Percentiles rank a stretch among this genome's conserved stretches.
Evolutionary conservation across 83 land plant species (phyloP).

Genomic region (Thuja plicata): DNA sequence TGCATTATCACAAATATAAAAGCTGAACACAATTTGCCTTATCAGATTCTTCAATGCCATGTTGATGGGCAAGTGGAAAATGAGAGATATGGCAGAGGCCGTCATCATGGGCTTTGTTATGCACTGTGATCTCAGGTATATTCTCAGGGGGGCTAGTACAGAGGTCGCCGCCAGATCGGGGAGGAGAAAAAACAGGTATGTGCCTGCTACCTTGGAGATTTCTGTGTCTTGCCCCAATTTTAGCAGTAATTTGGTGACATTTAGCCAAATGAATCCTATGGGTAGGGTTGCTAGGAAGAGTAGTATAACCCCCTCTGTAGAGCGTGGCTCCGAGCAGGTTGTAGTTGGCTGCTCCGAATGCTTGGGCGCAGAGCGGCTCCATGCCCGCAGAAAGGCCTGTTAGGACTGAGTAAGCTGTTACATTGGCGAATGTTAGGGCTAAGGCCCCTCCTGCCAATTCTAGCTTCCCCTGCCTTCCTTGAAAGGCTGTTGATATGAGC

Average conservation of each 20-base stretch:
- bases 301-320: conserved; percentile 41
- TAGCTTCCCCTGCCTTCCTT: conserved; percentile 56
- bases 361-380: conserved; percentile 70
- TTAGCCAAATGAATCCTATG: conserved; percentile 54
- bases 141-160: conserved; percentile 68
- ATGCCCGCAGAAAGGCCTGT: conserved; percentile 60
- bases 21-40: no score
- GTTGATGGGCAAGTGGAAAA: conserved; percentile 68
- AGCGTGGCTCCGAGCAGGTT: conserved; percentile 46
- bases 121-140: conserved; percentile 67
- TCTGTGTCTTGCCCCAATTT: conserved; percentile 45
- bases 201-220: conserved; percentile 43
- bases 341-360: conserved; percentile 51
- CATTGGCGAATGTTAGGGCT: conserved; percentile 69
- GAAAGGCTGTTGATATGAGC: conserved; percentile 59
- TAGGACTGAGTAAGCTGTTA: conserved; percentile 67
- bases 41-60: conserved; percentile 40
- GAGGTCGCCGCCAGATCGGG: conserved; percentile 73
- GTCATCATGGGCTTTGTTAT: conserved; percentile 65
- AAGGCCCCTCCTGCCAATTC: conserved; percentile 67
- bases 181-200: conserved; percentile 53
- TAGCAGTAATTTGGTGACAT: conserved; percentile 34
- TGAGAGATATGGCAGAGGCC: conserved; percentile 42
- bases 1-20: no score
- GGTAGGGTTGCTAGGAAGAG: conserved; percentile 46